These are phyloP conservation scores for Xerocomus potaroensis DNA, from an alignment of 768 basidiomycete genomes.

Conservation along the genomic window DNA sequence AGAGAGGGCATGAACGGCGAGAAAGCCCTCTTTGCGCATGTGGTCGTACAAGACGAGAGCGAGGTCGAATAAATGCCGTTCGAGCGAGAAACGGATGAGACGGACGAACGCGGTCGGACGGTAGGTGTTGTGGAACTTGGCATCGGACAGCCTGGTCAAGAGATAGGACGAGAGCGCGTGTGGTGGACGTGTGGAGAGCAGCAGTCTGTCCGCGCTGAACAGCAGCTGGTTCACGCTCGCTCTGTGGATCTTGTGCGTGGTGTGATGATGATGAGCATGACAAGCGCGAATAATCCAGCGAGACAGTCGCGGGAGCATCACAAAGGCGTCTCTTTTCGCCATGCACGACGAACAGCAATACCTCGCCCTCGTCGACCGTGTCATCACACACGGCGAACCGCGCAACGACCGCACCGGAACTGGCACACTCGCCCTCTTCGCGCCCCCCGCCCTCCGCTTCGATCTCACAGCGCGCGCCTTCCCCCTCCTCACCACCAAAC, in stretches of 20 bases:
- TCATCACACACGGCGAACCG: conserved; percentile 69
- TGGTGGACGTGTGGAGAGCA: conserved; percentile 19
- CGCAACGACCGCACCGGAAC: conserved; percentile 94
- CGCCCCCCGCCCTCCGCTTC: conserved; percentile 87
- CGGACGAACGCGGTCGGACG: conserved; percentile 34
- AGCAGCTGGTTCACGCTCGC: conserved; percentile 26
- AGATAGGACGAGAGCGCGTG: conserved; percentile 20
- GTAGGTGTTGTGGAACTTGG: conserved; percentile 27
- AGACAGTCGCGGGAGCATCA: no score
- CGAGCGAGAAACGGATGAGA: conserved; percentile 39
- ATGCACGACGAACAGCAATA: conserved; percentile 88
- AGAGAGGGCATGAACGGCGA: conserved; percentile 35
- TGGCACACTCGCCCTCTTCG: conserved; percentile 88
- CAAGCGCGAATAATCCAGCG: no score
- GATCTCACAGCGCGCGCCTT: conserved; percentile 73
- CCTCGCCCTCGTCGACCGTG: conserved; percentile 70
- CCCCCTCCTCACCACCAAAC: conserved; percentile 92
- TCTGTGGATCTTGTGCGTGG: conserved; percentile 12
- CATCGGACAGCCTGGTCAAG: conserved; percentile 19
- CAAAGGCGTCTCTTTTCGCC: conserved; percentile 11
- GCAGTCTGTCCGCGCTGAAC: conserved; percentile 24
- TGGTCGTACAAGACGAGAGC: conserved; percentile 40
- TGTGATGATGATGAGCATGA: no score
- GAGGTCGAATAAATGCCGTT: conserved; percentile 32
- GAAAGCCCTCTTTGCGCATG: conserved; percentile 39